A percentile compares a stretch with the other conserved stretches of the same genome.
These are phyloP conservation scores for Neophaeococcomyces aloes DNA, from an alignment of 2,329 filamentous ascomycete genomes.

Conservation along the genomic window DNA sequence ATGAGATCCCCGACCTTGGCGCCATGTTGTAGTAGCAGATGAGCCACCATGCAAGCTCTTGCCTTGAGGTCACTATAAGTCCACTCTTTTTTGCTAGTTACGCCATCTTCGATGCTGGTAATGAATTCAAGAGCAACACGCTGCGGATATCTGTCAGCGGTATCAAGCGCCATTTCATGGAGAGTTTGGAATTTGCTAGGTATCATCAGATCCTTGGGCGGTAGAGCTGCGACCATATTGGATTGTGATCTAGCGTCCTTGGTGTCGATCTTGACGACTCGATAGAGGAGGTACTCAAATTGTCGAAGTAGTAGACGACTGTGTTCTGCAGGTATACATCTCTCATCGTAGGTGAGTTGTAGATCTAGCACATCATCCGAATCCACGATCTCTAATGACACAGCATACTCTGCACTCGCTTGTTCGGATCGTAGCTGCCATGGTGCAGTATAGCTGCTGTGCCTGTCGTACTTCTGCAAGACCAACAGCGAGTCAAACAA, in stretches of 20 bases:
- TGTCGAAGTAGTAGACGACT: conserved; percentile 58
- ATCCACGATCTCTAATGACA: conserved; percentile 61
- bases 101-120: conserved; percentile 40
- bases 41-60: conserved; percentile 61
- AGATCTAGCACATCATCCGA: conserved; percentile 43
- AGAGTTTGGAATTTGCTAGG: conserved; percentile 50
- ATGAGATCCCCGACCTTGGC: conserved; percentile 52
- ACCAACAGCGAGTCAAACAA: conserved; percentile 80
- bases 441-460: conserved; percentile 22
- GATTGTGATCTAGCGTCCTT: conserved; percentile 13
- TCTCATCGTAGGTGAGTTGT: conserved; percentile 54
- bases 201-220: conserved; percentile 50
- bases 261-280: conserved; percentile 42
- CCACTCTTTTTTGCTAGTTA: conserved; percentile 49
- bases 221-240: conserved; percentile 34
- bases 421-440: conserved; percentile 58
- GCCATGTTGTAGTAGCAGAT: conserved; percentile 45
- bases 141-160: conserved; percentile 46
- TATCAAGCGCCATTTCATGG: conserved; percentile 66
- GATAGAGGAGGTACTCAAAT: conserved; percentile 55
- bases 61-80: conserved; percentile 62
- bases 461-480: conserved; percentile 53
- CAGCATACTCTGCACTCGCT: conserved; percentile 50
- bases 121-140: conserved; percentile 67
- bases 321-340: conserved; percentile 58